phyloP scores from a whole-genome alignment of 78 protist genomes.

The Isochrysis galbana region DNA sequence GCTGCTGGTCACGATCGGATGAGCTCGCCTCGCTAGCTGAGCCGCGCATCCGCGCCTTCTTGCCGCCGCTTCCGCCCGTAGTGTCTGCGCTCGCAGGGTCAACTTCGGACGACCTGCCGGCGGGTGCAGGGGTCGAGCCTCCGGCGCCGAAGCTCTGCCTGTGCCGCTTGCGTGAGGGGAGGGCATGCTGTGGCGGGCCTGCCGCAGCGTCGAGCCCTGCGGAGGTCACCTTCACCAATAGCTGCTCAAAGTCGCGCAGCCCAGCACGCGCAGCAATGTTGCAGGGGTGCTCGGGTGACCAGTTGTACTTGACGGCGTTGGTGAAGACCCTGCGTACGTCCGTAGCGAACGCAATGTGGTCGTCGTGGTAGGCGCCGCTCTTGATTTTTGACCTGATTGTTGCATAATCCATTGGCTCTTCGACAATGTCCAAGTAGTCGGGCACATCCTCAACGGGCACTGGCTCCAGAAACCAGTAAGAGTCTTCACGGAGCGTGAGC shows the following conservation, averaged over 20 bases:
- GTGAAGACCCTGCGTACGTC: neutral
- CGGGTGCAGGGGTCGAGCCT: no score
- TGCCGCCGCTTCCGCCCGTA: neutral
- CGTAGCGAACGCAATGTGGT: neutral
- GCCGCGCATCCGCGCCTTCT: neutral
- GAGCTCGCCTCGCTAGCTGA: neutral
- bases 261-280: neutral
- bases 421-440: neutral
- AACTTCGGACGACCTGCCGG: no score
- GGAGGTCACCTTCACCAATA: neutral
- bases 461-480: neutral
- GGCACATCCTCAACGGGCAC: neutral
- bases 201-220: no score
- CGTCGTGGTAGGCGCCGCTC: neutral
- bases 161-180: neutral
- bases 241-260: neutral
- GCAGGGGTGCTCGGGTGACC: neutral
- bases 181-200: neutral
- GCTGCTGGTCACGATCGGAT: neutral
- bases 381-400: neutral
- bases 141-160: neutral
- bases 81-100: neutral
- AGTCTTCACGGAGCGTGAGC: neutral
- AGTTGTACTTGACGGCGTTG: slow-evolving; percentile 11
- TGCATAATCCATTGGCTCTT: neutral